These are phyloP conservation scores for Pseudomassariella vexata DNA, from an alignment of 2,329 filamentous ascomycete genomes.

Conservation along the genomic window DNA sequence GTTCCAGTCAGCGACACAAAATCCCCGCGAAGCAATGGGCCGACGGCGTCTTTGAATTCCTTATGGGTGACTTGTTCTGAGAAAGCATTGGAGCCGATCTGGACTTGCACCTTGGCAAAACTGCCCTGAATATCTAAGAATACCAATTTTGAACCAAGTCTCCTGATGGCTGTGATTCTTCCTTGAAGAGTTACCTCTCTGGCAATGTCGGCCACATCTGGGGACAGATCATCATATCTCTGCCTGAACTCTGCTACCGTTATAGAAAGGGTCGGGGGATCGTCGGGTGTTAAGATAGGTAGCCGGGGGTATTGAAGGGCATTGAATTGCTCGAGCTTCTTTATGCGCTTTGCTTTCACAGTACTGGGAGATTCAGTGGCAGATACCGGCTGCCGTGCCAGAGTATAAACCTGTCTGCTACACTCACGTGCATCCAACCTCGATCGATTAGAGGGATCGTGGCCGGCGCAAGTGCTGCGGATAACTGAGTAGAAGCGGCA, in stretches of 20 bases:
- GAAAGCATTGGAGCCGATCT: too few species aligned
- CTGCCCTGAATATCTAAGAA: conserved; percentile 79
- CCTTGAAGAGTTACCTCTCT: conserved; percentile 25
- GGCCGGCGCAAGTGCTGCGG: conserved; percentile 8
- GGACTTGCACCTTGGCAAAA: conserved; percentile 66
- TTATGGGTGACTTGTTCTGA: conserved; percentile 28
- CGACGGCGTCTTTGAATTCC: conserved; percentile 55
- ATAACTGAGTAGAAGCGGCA: conserved; percentile 42
- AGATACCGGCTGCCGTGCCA: too few species aligned
- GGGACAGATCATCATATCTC: conserved; percentile 22
- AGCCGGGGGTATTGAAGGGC: conserved; percentile 52
- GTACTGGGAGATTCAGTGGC: too few species aligned
- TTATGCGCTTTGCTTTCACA: conserved; percentile 30
- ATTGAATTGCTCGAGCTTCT: conserved; percentile 44
- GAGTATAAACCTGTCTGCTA: conserved; percentile 11
- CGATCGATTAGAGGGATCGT: conserved; percentile 21
- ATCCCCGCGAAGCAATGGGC: conserved; percentile 72
- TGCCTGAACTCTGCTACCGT: conserved; percentile 29
- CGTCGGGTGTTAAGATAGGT: too few species aligned
- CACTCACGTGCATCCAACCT: too few species aligned
- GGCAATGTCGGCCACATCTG: conserved; percentile 10
- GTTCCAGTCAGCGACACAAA: conserved; percentile 61
- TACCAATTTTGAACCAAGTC: conserved; percentile 64
- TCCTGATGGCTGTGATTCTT: conserved; percentile 22
- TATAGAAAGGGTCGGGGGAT: conserved; percentile 28